These are phyloP conservation scores for Xylariaceae sp. DNA, from an alignment of 2,329 filamentous ascomycete genomes.

Conservation along the genomic window DNA sequence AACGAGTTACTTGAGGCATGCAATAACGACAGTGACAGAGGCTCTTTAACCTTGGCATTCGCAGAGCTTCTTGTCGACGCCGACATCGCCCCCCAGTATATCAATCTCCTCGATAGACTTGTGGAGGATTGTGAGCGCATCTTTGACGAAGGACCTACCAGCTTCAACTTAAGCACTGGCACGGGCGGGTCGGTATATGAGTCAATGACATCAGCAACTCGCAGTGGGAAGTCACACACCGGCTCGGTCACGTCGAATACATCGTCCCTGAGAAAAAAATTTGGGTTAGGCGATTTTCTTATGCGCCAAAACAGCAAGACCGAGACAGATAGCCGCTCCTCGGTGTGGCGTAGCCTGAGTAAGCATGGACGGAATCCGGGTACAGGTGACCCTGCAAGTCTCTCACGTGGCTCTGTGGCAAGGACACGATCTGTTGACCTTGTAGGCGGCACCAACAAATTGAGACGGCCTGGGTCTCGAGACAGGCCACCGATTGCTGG, in stretches of 20 bases:
- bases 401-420: conserved; percentile 64
- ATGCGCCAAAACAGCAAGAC: conserved; percentile 79
- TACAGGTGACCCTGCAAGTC: conserved; percentile 59
- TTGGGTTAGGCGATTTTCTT: conserved; percentile 74
- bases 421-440: conserved; percentile 79
- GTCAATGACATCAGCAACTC: conserved; percentile 57
- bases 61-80: conserved; percentile 80
- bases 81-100: conserved; percentile 75
- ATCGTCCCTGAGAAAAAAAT: conserved; percentile 79
- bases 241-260: conserved; percentile 82
- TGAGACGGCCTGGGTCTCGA: conserved; percentile 53
- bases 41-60: conserved; percentile 83
- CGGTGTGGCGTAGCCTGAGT: conserved; percentile 84
- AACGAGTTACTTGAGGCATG: conserved; percentile 87
- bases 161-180: conserved; percentile 34
- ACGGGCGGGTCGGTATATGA: conserved; percentile 52
- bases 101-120: conserved; percentile 82
- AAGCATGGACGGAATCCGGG: conserved; percentile 66
- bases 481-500: conserved; percentile 61
- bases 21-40: conserved; percentile 85
- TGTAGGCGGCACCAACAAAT: conserved; percentile 47
- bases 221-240: conserved; percentile 59
- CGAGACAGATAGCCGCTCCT: conserved; percentile 66
- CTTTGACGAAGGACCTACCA: conserved; percentile 61
- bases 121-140: conserved; percentile 87